Evolutionary conservation across 176 grass and related monocot genomes (phyloP).

Genomic region (Cymbopogon citratus): DNA sequence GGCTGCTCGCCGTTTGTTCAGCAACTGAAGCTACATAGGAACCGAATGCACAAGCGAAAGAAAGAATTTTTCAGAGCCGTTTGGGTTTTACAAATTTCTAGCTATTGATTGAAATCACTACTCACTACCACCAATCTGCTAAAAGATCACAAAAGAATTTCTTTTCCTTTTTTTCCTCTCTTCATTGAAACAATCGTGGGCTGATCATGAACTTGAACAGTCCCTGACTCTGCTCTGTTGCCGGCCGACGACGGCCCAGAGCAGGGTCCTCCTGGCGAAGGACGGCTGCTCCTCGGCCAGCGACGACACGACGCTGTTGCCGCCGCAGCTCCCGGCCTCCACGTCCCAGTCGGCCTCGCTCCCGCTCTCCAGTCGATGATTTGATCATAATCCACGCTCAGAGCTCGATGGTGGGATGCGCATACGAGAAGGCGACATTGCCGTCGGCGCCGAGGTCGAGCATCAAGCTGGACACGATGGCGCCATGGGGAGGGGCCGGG

Average conservation of each 20-base stretch:
- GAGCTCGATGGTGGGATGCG: too few relatives aligned
- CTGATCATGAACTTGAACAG: slow-evolving; percentile 31
- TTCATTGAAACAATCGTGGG: not conserved
- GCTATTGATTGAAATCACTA: not conserved
- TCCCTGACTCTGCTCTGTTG: slow-evolving; percentile 45
- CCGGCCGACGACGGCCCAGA: slow-evolving; percentile 74
- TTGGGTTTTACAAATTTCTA: slow-evolving; percentile 32
- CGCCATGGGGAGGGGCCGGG: too few relatives aligned
- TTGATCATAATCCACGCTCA: too few relatives aligned
- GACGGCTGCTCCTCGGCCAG: slow-evolving; percentile 60
- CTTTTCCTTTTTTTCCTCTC: not conserved
- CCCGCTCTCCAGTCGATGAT: slow-evolving; percentile 46
- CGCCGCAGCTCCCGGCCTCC: slow-evolving; percentile 62
- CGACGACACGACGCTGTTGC: slow-evolving; percentile 44
- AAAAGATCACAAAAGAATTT: not conserved
- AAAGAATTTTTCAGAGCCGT: not conserved
- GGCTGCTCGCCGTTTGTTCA: too few relatives aligned
- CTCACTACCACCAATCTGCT: not conserved
- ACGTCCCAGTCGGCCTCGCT: slow-evolving; percentile 73
- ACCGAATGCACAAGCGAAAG: not conserved
- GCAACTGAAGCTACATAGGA: too few relatives aligned
- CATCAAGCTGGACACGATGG: too few relatives aligned
- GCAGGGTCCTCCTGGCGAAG: slow-evolving; percentile 72
- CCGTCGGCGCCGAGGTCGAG: too few relatives aligned
- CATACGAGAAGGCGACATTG: too few relatives aligned